A percentile compares a stretch with the other conserved stretches of the same genome.
These are phyloP conservation scores for Penicillium sp. DNA, from an alignment of 2,329 filamentous ascomycete species.

Conservation along the genomic window DNA sequence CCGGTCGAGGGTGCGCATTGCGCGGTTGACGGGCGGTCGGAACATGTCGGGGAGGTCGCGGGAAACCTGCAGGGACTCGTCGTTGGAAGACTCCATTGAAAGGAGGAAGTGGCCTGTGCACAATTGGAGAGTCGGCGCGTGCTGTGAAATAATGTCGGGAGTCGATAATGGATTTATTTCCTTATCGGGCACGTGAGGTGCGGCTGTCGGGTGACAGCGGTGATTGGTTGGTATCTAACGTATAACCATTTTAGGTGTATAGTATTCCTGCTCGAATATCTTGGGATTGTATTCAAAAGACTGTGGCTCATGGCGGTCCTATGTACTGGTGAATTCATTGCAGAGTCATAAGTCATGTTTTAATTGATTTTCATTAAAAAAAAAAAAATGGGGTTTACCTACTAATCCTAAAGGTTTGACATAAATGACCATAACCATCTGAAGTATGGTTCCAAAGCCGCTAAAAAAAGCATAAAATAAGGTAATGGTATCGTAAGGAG, in stretches of 20 bases:
- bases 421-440: too few relatives aligned
- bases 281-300: neutral
- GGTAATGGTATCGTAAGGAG: neutral
- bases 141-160: constrained; percentile 4
- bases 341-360: too few relatives aligned
- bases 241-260: neutral
- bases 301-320: neutral
- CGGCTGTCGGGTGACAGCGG: neutral
- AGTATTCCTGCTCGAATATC: too few relatives aligned
- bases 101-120: constrained; percentile 2
- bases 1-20: constrained; percentile 77
- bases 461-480: neutral
- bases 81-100: constrained; percentile 24
- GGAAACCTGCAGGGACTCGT: constrained; percentile 16
- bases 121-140: neutral
- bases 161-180: constrained; percentile 15
- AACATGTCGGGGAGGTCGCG: constrained; percentile 56
- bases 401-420: too few relatives aligned
- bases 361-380: too few relatives aligned
- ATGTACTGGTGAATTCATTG: too few relatives aligned
- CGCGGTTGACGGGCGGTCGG: constrained; percentile 76
- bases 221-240: neutral
- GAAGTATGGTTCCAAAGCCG: too few relatives aligned
- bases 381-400: neutral
- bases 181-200: constrained; percentile 28